Evolutionary conservation across 495 filamentous ascomycete genomes (phyloP), one percentile per base, ranked within the genome.

Genomic region (Neurospora tetraspora): DNA sequence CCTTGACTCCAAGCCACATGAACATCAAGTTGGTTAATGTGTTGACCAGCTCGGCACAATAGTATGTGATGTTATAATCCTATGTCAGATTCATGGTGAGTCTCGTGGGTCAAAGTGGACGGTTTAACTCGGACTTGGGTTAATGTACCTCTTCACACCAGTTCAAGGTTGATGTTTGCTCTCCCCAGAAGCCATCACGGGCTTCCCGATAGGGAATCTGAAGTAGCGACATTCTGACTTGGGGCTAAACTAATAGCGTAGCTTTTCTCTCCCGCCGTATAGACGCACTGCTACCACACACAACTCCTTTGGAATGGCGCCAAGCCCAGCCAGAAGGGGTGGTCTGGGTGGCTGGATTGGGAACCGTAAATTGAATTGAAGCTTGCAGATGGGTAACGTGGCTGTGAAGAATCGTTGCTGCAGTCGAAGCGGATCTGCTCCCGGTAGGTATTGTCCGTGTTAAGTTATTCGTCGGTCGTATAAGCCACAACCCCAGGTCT

Each of bases 151-250:
- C 94, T 88, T 97, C 94, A 79, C 94, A 97, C 90, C 93, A 97
- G 76, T 97, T 96, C 72, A 97, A 78, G 1, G 94, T 97, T 23
- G 93, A 94, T 0, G 93, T 97, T 53, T 96, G 91, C 42, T 93
- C 90, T 14, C 86, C 88, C 94, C 94, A 97, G 80, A 89, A 92
- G 38, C 94, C 94, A 70, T 88, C 84, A 10, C 88, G 84, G 65
- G 87, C 76, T 71, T 85, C 86, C 53, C 91, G 89, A 80, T 97
- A 97, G 31, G 90, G 88, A 74, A 95, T 86, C 74, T 82, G 75
- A 71, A 83, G 39, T 39, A 38, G 65, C 68, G 73, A 75, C 14
- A 70, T 65, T 1, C n/a, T 42, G 47, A 40, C 12, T 68, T 20
- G 11, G 3, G 16, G 42, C 27, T 65, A 9, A 34, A 34, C 27